These are phyloP conservation scores for Moniliophthora roreri DNA, from an alignment of 1,284 basidiomycete genomes.

Conservation along the genomic window DNA sequence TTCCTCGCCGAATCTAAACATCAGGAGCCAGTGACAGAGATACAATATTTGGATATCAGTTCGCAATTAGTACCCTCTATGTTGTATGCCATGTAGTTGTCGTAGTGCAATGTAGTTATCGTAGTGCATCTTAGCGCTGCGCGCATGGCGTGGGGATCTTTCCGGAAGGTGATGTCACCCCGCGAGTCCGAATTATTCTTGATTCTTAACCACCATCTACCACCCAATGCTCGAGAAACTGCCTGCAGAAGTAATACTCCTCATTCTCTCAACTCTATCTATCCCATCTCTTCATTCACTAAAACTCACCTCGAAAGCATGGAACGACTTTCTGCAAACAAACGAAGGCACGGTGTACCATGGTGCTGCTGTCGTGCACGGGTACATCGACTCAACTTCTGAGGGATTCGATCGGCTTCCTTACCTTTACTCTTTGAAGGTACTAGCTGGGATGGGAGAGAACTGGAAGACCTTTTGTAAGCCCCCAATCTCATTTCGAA, in stretches of 20 bases:
- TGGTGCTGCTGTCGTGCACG: conserved; percentile 48
- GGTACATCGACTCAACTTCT: conserved; percentile 34
- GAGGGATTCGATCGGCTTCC: conserved; percentile 31
- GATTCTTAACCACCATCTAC: too few species aligned
- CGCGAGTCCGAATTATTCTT: too few species aligned
- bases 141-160: too few species aligned
- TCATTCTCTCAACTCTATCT: conserved; percentile 44
- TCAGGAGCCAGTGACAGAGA: too few species aligned
- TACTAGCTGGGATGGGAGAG: conserved; percentile 28
- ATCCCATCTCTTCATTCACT: conserved; percentile 38
- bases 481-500: conserved; percentile 20
- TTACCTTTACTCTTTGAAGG: conserved; percentile 26
- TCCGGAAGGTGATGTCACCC: too few species aligned
- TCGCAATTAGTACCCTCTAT: too few species aligned
- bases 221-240: conserved; percentile 36
- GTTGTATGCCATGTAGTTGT: too few species aligned
- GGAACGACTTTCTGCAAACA: conserved; percentile 40
- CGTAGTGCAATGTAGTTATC: too few species aligned
- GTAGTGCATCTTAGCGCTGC: too few species aligned
- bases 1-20: too few species aligned
- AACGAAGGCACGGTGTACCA: conserved; percentile 53
- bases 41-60: too few species aligned
- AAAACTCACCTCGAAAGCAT: conserved; percentile 38
- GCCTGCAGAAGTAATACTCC: conserved; percentile 50
- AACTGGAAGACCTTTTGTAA: conserved; percentile 64